phyloP scores from a whole-genome alignment of 2,329 filamentous ascomycete genomes.

The Onygena corvina region DNA sequence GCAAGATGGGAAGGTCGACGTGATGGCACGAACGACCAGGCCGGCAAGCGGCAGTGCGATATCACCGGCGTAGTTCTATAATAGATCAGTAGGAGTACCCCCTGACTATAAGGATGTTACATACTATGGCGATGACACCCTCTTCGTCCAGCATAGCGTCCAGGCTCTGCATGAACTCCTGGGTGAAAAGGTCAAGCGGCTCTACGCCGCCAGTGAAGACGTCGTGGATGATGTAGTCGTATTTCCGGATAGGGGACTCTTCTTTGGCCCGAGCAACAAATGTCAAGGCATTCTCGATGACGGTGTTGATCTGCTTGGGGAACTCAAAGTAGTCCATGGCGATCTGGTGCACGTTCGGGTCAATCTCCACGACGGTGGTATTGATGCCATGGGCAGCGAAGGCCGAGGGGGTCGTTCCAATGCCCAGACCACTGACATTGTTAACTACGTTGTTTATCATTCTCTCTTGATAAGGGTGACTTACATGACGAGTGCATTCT shows the following conservation, averaged over 20 bases:
- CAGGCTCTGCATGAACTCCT: slow-evolving; percentile 66
- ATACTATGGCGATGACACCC: slow-evolving; percentile 79
- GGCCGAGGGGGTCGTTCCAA: slow-evolving; percentile 81
- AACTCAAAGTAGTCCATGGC: slow-evolving; percentile 73
- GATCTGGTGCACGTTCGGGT: slow-evolving; percentile 75
- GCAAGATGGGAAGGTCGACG: slow-evolving; percentile 72
- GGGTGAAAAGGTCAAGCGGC: slow-evolving; percentile 74
- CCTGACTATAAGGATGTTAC: too few species aligned
- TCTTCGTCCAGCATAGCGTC: slow-evolving; percentile 58
- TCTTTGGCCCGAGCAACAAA: slow-evolving; percentile 46
- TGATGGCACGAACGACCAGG: slow-evolving; percentile 72
- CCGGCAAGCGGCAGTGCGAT: slow-evolving; percentile 62
- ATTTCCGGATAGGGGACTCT: slow-evolving; percentile 40
- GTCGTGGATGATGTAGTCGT: slow-evolving; percentile 92
- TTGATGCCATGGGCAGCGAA: slow-evolving; percentile 77
- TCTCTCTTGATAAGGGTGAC: slow-evolving; percentile 21
- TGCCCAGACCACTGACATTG: slow-evolving; percentile 62
- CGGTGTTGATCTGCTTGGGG: slow-evolving; percentile 61
- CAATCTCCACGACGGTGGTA: slow-evolving; percentile 90
- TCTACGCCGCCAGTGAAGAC: slow-evolving; percentile 96
- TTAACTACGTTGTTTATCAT: background rate
- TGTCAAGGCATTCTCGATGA: slow-evolving; percentile 69
- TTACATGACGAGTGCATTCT: slow-evolving; percentile 75
- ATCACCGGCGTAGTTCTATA: slow-evolving; percentile 87
- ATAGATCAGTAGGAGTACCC: too few species aligned